These are phyloP conservation scores for Teratosphaeria pseudoeucalypti DNA, from an alignment of 2,329 filamentous ascomycete genomes.

Conservation along the genomic window DNA sequence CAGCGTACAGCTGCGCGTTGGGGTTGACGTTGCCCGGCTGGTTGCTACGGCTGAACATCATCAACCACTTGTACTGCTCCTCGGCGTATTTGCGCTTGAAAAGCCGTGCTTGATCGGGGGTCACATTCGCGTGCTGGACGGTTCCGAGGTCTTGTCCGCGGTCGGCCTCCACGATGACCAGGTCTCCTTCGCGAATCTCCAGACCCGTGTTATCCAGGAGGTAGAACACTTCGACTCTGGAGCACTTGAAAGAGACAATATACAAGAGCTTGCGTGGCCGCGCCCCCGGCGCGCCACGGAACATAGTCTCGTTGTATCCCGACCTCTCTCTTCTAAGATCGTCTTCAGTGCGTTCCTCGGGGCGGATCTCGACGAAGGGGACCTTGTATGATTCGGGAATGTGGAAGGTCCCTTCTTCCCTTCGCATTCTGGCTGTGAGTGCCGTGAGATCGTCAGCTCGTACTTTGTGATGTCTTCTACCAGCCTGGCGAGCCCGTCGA, in stretches of 20 bases:
- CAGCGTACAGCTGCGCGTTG: conserved; percentile 22
- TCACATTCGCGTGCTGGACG: conserved; percentile 77
- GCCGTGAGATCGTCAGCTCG: background rate
- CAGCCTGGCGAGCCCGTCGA: background rate
- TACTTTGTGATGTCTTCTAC: background rate
- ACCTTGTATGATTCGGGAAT: conserved; percentile 22
- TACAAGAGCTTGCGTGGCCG: conserved; percentile 52
- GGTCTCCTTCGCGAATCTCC: conserved; percentile 77
- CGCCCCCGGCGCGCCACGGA: background rate
- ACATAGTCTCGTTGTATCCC: background rate
- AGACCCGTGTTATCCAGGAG: conserved; percentile 92
- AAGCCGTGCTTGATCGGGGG: conserved; percentile 77
- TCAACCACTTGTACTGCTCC: conserved; percentile 95
- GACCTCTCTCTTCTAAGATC: conserved; percentile 9
- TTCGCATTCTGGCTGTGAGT: background rate
- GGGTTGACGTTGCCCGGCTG: conserved; percentile 22
- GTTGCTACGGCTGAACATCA: conserved; percentile 70
- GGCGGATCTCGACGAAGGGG: conserved; percentile 13
- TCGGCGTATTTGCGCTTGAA: conserved; percentile 85
- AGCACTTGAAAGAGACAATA: conserved; percentile 94
- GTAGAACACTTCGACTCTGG: conserved; percentile 90
- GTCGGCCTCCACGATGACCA: conserved; percentile 96
- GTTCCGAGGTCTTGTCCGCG: conserved; percentile 92
- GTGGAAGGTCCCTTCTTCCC: conserved; percentile 5
- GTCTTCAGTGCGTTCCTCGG: conserved; percentile 14